Base-by-base conservation (phyloP, 805 yeast genomes). In the Wickerhamiella brachini region DNA sequence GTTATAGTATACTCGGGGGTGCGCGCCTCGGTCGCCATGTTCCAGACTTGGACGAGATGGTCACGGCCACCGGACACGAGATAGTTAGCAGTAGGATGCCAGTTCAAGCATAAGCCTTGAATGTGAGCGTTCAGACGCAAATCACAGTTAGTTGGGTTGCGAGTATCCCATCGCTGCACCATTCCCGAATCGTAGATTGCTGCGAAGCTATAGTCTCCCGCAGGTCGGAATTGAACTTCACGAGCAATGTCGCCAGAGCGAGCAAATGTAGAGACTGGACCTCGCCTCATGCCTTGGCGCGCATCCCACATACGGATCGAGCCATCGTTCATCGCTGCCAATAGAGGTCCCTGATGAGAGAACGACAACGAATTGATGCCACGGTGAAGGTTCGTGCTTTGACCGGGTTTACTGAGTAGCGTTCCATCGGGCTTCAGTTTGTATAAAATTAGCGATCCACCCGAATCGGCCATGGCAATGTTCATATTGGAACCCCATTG, bases 11-110 rank as follows among this genome's bases (percentile, higher is more conserved):
- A 76, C 34, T 85, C 90, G 0, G 97, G 95, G 2, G 68, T 73
- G 51, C 53, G 59, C 18, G 50, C 60, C 20, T 68, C 74, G 1
- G 68, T 57, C 10, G 65, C 62, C 74, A 79, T 68, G 59, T 77
- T 82, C 90, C 94, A 86, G 2, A 84, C 79, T 54, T 84, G 86
- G 37, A 84, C 71, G 57, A 80, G 81, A 49, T 83, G 82, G 66
- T 93, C 98, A 59, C 97, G 74, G 7, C 98, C 98, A 15, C 97
- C 97, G 20, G 95, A 85, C 5, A 82, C 81, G 20, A 93, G 76
- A 59, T 81, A 85, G 55, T 89, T 95, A 38, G 74, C 64, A 39
- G 79, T 81, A 0, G 94, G 95, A 62, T 89, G 95, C 81, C 95
- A 88, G 59, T 86, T 88, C 4, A 93, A 65, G 4, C 94, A 78